Evolutionary conservation across 805 yeast species (phyloP).

Genomic region (Tetrapisispora pingtungensis): DNA sequence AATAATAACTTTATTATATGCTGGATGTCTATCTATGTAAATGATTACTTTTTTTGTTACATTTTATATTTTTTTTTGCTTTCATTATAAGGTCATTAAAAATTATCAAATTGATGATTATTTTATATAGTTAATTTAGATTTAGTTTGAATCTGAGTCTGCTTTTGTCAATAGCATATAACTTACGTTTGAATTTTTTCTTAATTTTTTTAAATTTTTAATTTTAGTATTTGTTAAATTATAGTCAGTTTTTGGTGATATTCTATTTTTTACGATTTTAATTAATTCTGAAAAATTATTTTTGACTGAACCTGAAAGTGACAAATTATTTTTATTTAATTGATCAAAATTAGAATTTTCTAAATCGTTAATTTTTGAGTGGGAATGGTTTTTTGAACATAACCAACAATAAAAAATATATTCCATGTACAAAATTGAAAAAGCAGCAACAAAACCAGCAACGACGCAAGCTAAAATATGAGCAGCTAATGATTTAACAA

Average conservation of each 20-base stretch:
- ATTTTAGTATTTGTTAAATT: not conserved
- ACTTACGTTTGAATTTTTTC: slow-evolving; percentile 3
- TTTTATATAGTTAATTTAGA: too few relatives aligned
- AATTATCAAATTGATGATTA: too few relatives aligned
- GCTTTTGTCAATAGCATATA: slow-evolving; percentile 11
- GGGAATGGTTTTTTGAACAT: not conserved
- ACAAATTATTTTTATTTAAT: not conserved
- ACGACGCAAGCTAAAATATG: slow-evolving; percentile 65
- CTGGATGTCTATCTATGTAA: too few relatives aligned
- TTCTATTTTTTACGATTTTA: not conserved
- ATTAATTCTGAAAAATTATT: not conserved
- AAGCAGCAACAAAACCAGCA: slow-evolving; percentile 54
- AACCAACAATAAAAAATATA: slow-evolving; percentile 30
- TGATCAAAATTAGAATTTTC: not conserved
- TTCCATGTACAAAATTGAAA: slow-evolving; percentile 35
- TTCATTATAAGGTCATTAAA: too few relatives aligned
- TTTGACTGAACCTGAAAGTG: not conserved
- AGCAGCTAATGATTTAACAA: slow-evolving; percentile 58
- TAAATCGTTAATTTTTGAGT: not conserved
- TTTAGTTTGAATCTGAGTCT: not conserved
- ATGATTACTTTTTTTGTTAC: not conserved
- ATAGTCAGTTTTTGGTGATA: not conserved
- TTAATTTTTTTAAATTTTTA: not conserved
- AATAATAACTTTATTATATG: too few relatives aligned
- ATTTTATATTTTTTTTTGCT: too few relatives aligned